Conservation (phyloP, 495 filamentous ascomycete genomes). For the Aspergillus conjunctus region DNA sequence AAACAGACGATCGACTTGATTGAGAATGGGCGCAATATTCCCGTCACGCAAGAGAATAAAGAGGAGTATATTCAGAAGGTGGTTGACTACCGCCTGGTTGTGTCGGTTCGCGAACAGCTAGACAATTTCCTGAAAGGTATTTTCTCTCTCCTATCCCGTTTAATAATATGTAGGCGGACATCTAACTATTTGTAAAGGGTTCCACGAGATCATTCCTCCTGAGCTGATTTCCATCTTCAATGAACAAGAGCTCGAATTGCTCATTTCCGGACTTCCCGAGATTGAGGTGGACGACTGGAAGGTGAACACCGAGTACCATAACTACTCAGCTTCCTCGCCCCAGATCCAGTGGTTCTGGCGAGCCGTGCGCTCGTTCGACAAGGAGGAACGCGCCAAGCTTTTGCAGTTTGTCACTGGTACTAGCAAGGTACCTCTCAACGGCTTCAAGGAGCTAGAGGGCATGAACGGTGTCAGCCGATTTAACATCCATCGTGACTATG, state of each 20-base stretch:
- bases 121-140: constrained; percentile 92
- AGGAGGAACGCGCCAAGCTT: constrained; percentile 96
- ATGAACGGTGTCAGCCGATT: constrained; percentile 99
- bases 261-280: constrained; percentile 96
- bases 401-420: constrained; percentile 98
- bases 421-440: constrained; percentile 97
- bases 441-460: constrained; percentile 97
- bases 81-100: constrained; percentile 89
- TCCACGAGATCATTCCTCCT: constrained; percentile 96
- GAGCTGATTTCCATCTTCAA: constrained; percentile 98
- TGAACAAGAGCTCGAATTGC: constrained; percentile 93
- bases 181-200: constrained; percentile 57
- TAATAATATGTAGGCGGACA: not conserved
- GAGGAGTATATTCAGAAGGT: constrained; percentile 93
- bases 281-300: constrained; percentile 99
- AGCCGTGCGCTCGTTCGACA: constrained; percentile 95
- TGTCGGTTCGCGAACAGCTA: constrained; percentile 90
- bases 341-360: constrained; percentile 99
- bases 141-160: constrained; percentile 20
- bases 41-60: constrained; percentile 98
- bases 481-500: constrained; percentile 98
- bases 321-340: constrained; percentile 89
- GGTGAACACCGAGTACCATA: constrained; percentile 97
- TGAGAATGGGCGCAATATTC: constrained; percentile 83
- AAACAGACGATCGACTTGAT: constrained; percentile 84